Conservation (phyloP, 495 filamentous ascomycete genomes). For the Penicillium salamii region DNA sequence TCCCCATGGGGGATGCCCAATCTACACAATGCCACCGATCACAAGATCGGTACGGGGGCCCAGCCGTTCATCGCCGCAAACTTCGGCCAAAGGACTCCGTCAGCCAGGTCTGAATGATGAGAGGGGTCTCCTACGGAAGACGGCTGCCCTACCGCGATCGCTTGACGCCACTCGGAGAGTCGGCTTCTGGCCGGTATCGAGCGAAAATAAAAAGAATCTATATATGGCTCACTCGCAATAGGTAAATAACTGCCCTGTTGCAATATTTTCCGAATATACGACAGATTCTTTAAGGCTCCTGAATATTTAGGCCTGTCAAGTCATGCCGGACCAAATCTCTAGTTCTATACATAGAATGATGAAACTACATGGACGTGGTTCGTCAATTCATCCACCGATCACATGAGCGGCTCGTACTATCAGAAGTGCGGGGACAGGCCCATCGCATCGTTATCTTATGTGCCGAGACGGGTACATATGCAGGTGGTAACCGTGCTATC, state of each 20-base stretch:
- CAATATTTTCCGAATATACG: no score
- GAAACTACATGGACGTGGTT: no score
- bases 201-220: background rate
- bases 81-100: background rate
- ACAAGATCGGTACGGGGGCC: slow-evolving; percentile 21
- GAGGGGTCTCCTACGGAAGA: slow-evolving; percentile 5
- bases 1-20: slow-evolving; percentile 5
- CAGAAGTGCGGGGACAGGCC: background rate
- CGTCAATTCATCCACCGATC: slow-evolving; percentile 5
- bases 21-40: slow-evolving; percentile 14
- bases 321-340: no score
- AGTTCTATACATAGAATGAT: no score
- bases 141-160: slow-evolving; percentile 16
- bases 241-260: no score
- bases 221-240: no score
- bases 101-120: background rate
- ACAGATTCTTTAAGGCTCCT: no score
- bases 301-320: no score
- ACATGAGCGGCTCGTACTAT: slow-evolving; percentile 11
- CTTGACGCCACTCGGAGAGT: slow-evolving; percentile 15
- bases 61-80: slow-evolving; percentile 1
- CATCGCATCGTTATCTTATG: background rate
- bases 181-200: slow-evolving; percentile 9
- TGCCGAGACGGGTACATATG: no score
- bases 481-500: no score